Conservation (phyloP, 176 grass and related monocot genomes). For the Carex littledalei region DNA sequence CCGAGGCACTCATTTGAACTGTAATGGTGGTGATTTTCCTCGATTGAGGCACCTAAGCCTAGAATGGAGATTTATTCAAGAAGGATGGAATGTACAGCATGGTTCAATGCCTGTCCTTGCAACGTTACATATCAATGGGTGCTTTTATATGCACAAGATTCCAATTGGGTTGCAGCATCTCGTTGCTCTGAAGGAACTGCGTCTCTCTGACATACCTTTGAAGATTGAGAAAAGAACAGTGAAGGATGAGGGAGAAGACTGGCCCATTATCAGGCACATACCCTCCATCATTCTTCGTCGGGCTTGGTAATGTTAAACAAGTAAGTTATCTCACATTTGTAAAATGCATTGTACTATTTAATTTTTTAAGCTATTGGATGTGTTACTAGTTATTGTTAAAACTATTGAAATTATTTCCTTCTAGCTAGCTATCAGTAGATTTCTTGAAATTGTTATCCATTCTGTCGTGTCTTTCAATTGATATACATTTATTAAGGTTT, state of each 20-base stretch:
- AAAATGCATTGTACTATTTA: not conserved
- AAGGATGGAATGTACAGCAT: not conserved
- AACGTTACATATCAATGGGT: slow-evolving; percentile 19
- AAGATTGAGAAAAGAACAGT: slow-evolving; percentile 7
- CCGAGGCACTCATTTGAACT: not conserved
- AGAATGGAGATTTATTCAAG: slow-evolving; percentile 8
- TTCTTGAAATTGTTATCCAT: not conserved
- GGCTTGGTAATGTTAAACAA: not conserved
- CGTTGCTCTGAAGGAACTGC: slow-evolving; percentile 2
- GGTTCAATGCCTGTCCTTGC: slow-evolving; percentile 8
- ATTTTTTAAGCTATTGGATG: not conserved
- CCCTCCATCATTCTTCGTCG: slow-evolving; percentile 11
- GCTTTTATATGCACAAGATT: slow-evolving; percentile 22
- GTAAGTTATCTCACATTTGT: slow-evolving; percentile 2
- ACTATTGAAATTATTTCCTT: not conserved
- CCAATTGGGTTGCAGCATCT: not conserved
- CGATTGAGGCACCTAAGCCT: slow-evolving; percentile 5
- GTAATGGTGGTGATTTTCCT: not conserved
- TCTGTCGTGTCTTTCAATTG: not conserved
- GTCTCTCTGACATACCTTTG: not conserved
- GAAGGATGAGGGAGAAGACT: slow-evolving; percentile 2
- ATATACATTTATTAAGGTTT: not conserved
- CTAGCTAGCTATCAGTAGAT: not conserved
- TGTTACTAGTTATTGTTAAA: not conserved
- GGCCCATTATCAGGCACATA: slow-evolving; percentile 17